Conservation (phyloP, 179 eudicot genomes). For the Spergularia azorica region DNA sequence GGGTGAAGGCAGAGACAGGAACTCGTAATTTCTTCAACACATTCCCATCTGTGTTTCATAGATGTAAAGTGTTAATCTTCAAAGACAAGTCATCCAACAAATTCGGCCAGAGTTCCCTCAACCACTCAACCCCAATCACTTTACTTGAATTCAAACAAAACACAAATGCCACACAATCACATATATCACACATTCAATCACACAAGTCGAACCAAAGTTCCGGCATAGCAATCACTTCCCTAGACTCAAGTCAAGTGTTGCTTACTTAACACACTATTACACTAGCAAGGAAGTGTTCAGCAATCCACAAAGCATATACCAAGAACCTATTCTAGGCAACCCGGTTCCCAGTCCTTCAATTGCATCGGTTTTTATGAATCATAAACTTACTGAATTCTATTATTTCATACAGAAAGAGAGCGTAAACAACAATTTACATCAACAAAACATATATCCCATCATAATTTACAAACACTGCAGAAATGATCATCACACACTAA, state of each 20-base stretch:
- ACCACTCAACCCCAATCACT: neutral
- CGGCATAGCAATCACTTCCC: neutral
- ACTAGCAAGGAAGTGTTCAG: no score
- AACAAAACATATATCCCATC: slow-evolving; percentile 1
- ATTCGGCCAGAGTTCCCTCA: neutral
- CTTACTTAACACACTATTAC: neutral
- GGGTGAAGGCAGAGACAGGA: slow-evolving; percentile 11
- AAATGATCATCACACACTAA: neutral
- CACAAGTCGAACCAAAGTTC: neutral
- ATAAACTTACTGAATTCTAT: no score
- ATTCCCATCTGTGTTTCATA: neutral
- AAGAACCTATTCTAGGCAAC: neutral
- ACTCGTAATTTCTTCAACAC: neutral
- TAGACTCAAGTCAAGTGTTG: neutral
- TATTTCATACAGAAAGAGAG: slow-evolving; percentile 4
- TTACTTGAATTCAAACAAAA: neutral
- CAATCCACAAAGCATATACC: neutral
- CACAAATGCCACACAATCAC: neutral
- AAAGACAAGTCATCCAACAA: neutral
- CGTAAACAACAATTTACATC: slow-evolving; percentile 70
- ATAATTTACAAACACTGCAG: neutral
- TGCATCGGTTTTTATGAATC: neutral
- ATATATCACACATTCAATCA: neutral
- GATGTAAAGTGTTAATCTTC: neutral
- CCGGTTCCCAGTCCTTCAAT: no score